Evolutionary conservation across 768 basidiomycete species (phyloP), one percentile per base, ranked within the genome.

Genomic region (Kwoniella mangroviensis): DNA sequence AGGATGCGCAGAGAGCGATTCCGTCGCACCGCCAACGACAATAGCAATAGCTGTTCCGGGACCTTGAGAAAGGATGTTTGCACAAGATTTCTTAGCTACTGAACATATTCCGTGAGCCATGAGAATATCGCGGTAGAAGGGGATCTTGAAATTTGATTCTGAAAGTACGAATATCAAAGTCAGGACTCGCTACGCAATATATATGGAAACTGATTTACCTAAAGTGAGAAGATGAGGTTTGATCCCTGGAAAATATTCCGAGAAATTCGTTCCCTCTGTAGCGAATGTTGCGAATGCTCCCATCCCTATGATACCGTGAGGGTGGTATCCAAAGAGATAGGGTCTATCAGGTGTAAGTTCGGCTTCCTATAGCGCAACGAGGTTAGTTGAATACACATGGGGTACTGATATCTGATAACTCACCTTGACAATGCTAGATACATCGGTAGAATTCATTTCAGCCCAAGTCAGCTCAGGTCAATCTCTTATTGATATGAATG

Each of bases 281-380:
- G 90, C 96, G 75, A 99, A 98, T n/a, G 94, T 98, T 11, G 92
- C 92, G 52, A 97, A 85, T 4, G 94, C 93, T 52, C 94, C 94
- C 94, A 97, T 98, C 76, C 96, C 95, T 81, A 99, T 98, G 74
- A 99, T 98, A 90, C 95, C 97, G 83, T 99, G 97, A 19, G 97
- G 97, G 83, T 99, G 97, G 83, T 98, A 98, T 9, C 96, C 97
- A 84, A 99, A 99, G 15, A 99, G 88, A 84, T 99, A 99, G 21
- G 92, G 90, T 72, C 94, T 86, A 82, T 97, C 93, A 12, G 96
- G 85, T 0, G 96, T 94, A 24, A 99, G 87, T 73, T 96, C 92
- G 43, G 89, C 90, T 84, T 93, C 94, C 94, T 95, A 75, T 41
- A 67, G 34, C 34, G 34, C 34, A 34, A 34, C 6, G 34, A 34